Evolutionary conservation across 805 yeast species (phyloP), one percentile per base, ranked within the genome.

Genomic region (Candida anglica): DNA sequence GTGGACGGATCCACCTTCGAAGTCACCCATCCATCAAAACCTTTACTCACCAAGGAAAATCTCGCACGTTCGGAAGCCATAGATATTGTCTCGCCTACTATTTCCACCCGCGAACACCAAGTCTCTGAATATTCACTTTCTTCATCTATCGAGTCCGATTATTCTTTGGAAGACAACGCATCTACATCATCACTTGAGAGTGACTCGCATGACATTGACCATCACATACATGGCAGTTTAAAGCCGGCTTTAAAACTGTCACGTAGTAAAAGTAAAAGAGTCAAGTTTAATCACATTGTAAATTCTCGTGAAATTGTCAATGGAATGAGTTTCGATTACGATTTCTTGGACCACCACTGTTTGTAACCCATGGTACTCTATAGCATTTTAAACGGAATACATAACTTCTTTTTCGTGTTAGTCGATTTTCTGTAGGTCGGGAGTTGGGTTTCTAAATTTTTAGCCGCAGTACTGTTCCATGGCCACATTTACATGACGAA

Each of bases 291-390:
- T 38, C 55, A 52, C 43, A 59, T 64, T 21, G 60, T 71, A 32
- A 66, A 61, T 34, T 60, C 70, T 6, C 56, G 77, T 36, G 75
- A 71, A 43, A 62, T 66, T 25, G 55, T 69, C 36, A 70, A 66
- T 38, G 72, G 68, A 15, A 57, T 58, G 19, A 52, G 63, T 18
- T 57, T 63, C 39, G 76, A 71, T 45, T 69, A 66, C 44, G 63
- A 63, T 42, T 63, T 56, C 36, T 51, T 66, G 39, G 72, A 66
- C 44, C 53, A 62, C 27, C 53, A 47, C 37, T 58, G 59, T 32
- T 47, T 58, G 32, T 57, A 46, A 47, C 6, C 14, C 17, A 10
- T 27, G 22, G 30, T 27, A 13, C 32, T 10, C 11, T 10, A n/a
- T 23, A 23, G 13, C 26, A n/a, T n/a, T n/a, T n/a, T n/a, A n/a